These are phyloP conservation scores for Salix arbutifolia DNA, from an alignment of 345 rosid genomes.

Conservation along the genomic window DNA sequence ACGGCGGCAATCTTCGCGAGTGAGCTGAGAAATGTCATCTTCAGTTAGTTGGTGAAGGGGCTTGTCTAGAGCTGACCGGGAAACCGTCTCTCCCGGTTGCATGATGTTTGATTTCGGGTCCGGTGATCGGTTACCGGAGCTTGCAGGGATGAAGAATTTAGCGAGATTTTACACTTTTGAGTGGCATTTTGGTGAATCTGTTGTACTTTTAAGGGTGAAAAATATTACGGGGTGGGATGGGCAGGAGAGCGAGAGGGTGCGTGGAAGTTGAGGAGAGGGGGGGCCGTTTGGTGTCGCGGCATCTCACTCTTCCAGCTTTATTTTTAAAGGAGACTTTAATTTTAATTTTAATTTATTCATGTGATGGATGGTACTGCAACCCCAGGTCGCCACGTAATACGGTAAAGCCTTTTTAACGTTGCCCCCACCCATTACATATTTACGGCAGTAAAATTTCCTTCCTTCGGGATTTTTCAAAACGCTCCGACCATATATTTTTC, in stretches of 20 bases:
- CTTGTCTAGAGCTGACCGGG: conserved; percentile 61
- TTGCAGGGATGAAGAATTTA: not conserved
- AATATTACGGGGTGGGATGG: not conserved
- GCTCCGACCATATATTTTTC: too few species aligned
- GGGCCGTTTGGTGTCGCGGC: conserved; percentile 5
- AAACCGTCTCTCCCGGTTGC: conserved; percentile 8
- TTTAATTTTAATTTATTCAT: not conserved
- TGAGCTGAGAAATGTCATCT: conserved; percentile 96
- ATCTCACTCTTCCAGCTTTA: conserved; percentile 9
- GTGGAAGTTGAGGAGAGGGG: conserved; percentile 2
- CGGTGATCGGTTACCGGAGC: not conserved
- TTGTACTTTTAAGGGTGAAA: not conserved
- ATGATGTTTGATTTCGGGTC: conserved; percentile 6
- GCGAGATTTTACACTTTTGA: not conserved
- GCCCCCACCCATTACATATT: not conserved
- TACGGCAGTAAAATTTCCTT: not conserved
- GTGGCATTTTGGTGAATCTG: conserved; percentile 21
- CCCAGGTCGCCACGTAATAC: conserved; percentile 30
- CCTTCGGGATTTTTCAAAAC: not conserved
- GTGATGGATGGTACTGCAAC: conserved; percentile 1
- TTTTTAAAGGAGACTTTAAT: not conserved
- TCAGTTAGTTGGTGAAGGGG: conserved; percentile 71
- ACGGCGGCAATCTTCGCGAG: conserved; percentile 92
- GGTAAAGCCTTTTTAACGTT: not conserved
- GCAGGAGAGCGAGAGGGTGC: not conserved